A percentile compares a stretch with the other conserved stretches of the same genome.
Conservation (phyloP, 345 rosid species). For the Citrus reticulata region DNA sequence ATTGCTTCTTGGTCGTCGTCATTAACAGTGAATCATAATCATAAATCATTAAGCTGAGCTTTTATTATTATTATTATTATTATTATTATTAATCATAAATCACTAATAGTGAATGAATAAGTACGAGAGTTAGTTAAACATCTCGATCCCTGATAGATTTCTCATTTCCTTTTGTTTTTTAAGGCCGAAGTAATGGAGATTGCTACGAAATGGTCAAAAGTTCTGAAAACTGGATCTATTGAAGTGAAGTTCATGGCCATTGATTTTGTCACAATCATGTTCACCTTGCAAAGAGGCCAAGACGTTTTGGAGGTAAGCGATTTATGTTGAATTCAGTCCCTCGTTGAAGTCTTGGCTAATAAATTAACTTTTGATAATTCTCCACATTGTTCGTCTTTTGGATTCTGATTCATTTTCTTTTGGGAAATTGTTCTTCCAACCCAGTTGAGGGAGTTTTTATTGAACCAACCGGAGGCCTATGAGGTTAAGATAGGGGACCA, state of each 20-base stretch:
- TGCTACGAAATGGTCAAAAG: constrained; percentile 71
- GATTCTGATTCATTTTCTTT: not conserved
- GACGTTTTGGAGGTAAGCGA: constrained; percentile 50
- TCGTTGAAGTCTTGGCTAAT: too few relatives aligned
- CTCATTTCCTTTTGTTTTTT: not conserved
- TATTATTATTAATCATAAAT: too few relatives aligned
- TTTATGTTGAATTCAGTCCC: not conserved
- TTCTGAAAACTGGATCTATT: constrained; percentile 71
- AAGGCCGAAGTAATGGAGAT: constrained; percentile 67
- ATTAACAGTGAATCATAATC: too few relatives aligned
- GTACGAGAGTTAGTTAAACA: too few relatives aligned
- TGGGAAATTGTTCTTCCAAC: not conserved
- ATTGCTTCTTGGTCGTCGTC: not conserved
- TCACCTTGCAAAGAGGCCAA: constrained; percentile 61
- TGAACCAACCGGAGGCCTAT: constrained; percentile 73
- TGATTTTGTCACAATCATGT: constrained; percentile 79
- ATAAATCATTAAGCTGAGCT: too few relatives aligned
- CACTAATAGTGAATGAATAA: too few relatives aligned
- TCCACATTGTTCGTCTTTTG: not conserved
- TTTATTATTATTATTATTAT: too few relatives aligned
- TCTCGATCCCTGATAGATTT: too few relatives aligned
- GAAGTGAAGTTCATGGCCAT: constrained; percentile 67
- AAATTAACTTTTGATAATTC: not conserved
- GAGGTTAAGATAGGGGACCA: constrained; percentile 84
- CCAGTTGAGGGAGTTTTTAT: constrained; percentile 79